Base-by-base conservation (phyloP, 352 stramenopile species). In the Globisporangium cylindrosporum region DNA sequence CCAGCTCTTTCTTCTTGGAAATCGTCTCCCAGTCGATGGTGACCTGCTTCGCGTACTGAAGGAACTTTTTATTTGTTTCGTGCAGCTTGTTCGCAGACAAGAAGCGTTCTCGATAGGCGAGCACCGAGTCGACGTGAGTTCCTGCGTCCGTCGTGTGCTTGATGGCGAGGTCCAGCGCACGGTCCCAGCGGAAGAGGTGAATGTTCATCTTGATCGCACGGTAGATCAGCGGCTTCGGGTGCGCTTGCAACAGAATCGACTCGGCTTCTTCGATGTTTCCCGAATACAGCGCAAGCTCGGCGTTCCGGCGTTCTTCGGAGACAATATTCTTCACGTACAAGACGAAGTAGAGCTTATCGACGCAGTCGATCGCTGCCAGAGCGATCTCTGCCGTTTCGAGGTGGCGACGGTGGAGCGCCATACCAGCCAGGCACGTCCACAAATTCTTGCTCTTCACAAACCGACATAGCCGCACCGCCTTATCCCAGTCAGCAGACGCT, bases 331-430 rank as follows among this genome's bases (percentile, higher is more conserved):
- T 97, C 27, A 97, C 86, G 67, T 97, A 81, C 22, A 96, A 78
- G 49, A 98, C 79, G 60, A 97, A 98, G 76, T 98, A 90, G 22
- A 98, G 84, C 75, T 98, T 98, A 73, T 97, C 93, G n/a, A 98
- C 86, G 59, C 89, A 85, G 56, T 95, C 78, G 54, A 98, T 90
- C 15, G 92, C 92, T 5, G 93, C 92, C n/a, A 98, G 75, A 7
- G 91, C 84, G 66, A 97, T 91, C 69, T 98, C 94, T 2, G 93
- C 95, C 15, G 92, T 94, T 67, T 98, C 89, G 0, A 98, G 70
- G 73, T 98, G 94, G 5, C 81, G 86, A 15, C 79, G 80, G 41
- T 95, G 77, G 0, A 98, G 72, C 6, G 95, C 93, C 88, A 98
- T 97, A 14, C 88, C 91, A 0, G 92, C 91, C 20, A 98, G 74